phyloP scores from a whole-genome alignment of 2,329 filamentous ascomycete genomes.

The Rhynchosporium graminicola region DNA sequence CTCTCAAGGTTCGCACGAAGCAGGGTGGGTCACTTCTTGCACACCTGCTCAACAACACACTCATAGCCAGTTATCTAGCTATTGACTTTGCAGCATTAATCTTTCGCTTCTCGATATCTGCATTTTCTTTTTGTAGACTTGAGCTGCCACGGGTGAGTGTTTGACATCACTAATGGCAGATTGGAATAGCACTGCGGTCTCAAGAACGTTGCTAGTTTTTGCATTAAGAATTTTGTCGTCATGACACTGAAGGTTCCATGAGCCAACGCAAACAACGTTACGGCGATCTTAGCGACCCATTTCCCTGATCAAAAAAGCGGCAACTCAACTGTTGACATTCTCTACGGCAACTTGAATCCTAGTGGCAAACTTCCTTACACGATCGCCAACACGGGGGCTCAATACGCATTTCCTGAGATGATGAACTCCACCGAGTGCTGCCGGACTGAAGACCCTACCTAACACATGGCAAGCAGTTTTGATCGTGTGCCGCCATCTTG shows the following conservation, averaged over 20 bases:
- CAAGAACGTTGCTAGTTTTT: slow-evolving; percentile 49
- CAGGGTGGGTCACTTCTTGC: slow-evolving; percentile 54
- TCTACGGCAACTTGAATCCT: slow-evolving; percentile 75
- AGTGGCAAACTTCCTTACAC: slow-evolving; percentile 78
- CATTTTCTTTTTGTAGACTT: slow-evolving; percentile 67
- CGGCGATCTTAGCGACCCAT: slow-evolving; percentile 76
- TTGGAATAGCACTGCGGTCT: slow-evolving; percentile 33
- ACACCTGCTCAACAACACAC: slow-evolving; percentile 55
- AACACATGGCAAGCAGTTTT: slow-evolving; percentile 54
- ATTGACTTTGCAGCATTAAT: slow-evolving; percentile 10
- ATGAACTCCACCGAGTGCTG: slow-evolving; percentile 64
- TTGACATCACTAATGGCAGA: slow-evolving; percentile 44
- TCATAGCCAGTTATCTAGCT: slow-evolving; percentile 62
- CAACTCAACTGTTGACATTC: slow-evolving; percentile 72
- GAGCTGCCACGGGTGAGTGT: slow-evolving; percentile 70
- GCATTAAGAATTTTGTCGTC: slow-evolving; percentile 58
- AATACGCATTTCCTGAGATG: slow-evolving; percentile 51
- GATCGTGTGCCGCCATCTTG: slow-evolving; percentile 54
- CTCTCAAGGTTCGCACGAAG: slow-evolving; percentile 57
- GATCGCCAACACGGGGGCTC: slow-evolving; percentile 54
- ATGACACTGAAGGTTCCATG: slow-evolving; percentile 67
- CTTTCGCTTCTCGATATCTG: slow-evolving; percentile 32
- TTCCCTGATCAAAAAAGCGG: slow-evolving; percentile 84
- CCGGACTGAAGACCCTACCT: slow-evolving; percentile 56
- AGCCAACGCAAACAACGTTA: slow-evolving; percentile 73